These are phyloP conservation scores for Terfezia claveryi DNA, from an alignment of 495 filamentous ascomycete genomes.

Conservation along the genomic window DNA sequence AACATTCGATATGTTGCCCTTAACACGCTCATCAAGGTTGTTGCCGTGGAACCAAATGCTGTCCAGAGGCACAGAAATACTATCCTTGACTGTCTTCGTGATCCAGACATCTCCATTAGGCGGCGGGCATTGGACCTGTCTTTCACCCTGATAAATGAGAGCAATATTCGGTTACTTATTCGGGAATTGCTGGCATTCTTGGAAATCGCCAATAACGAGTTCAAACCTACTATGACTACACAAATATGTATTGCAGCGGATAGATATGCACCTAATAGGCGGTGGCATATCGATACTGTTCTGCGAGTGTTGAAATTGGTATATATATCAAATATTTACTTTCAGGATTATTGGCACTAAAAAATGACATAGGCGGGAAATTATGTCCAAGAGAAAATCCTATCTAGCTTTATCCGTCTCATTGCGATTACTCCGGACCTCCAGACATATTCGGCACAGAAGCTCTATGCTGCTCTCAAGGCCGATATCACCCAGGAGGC, in stretches of 20 bases:
- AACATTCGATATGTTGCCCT: constrained; percentile 96
- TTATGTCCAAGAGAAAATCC: constrained; percentile 91
- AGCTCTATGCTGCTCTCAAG: constrained; percentile 72
- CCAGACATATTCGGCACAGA: constrained; percentile 90
- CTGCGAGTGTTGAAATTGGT: constrained; percentile 68
- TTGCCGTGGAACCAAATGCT: constrained; percentile 91
- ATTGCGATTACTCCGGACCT: constrained; percentile 87
- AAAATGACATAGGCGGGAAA: constrained; percentile 41
- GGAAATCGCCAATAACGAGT: constrained; percentile 92
- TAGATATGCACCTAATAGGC: constrained; percentile 82
- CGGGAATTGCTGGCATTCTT: constrained; percentile 82
- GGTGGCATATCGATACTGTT: constrained; percentile 97
- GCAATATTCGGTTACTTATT: constrained; percentile 81
- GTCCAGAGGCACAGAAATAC: constrained; percentile 94
- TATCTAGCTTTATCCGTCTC: constrained; percentile 87
- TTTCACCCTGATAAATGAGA: constrained; percentile 93
- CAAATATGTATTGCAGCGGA: constrained; percentile 96
- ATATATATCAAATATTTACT: neutral
- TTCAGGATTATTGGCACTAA: neutral
- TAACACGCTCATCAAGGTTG: constrained; percentile 94
- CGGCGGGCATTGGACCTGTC: constrained; percentile 85
- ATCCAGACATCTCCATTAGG: constrained; percentile 97
- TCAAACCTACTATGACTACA: constrained; percentile 90
- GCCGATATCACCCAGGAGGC: constrained; percentile 95
- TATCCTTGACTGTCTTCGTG: constrained; percentile 83